Evolutionary conservation across 2,329 filamentous ascomycete species (phyloP).

Genomic region (Fusarium pseudocircinatum): DNA sequence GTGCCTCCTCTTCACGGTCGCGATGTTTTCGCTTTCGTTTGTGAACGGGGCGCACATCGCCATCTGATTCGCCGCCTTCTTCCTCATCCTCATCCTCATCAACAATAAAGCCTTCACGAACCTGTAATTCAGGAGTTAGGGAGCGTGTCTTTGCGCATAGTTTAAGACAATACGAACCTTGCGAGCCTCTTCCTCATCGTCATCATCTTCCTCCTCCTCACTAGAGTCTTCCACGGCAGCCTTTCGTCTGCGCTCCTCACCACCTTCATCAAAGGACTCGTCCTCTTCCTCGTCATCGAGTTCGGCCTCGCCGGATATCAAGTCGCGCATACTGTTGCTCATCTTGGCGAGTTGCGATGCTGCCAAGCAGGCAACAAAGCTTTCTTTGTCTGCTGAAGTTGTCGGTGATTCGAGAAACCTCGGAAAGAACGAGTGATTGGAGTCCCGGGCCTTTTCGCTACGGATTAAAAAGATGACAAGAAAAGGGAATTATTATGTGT

Average conservation of each 20-base stretch:
- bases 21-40: constrained; percentile 80
- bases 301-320: constrained; percentile 87
- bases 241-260: constrained; percentile 64
- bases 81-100: constrained; percentile 88
- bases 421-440: background rate
- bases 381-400: constrained; percentile 21
- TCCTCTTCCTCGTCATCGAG: constrained; percentile 88
- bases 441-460: background rate
- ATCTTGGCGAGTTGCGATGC: constrained; percentile 55
- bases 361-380: constrained; percentile 42
- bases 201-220: constrained; percentile 91
- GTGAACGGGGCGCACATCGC: constrained; percentile 61
- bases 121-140: constrained; percentile 58
- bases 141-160: background rate
- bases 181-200: constrained; percentile 85
- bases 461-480: constrained; percentile 11
- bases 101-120: constrained; percentile 95
- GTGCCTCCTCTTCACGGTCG: constrained; percentile 85
- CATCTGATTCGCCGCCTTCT: constrained; percentile 68
- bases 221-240: constrained; percentile 78
- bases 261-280: constrained; percentile 82
- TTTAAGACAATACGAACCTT: constrained; percentile 62
- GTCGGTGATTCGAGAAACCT: constrained; percentile 16
- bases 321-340: constrained; percentile 73
- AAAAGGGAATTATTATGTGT: constrained; percentile 11